phyloP scores from a whole-genome alignment of 2,329 filamentous ascomycete genomes.

The Fusarium nurragi region DNA sequence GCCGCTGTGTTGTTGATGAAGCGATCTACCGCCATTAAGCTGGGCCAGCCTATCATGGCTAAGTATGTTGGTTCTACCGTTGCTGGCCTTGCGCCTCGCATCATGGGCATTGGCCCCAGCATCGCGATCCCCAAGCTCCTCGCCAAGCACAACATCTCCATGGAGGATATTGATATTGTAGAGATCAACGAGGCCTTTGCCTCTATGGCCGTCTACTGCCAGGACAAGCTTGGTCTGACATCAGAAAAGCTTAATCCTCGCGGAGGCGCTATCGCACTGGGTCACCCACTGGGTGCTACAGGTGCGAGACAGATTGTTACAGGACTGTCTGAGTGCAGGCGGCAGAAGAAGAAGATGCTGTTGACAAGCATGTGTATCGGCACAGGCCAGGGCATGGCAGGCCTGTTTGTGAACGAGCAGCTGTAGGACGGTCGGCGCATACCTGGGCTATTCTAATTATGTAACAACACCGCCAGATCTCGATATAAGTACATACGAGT shows the following conservation, averaged over 20 bases:
- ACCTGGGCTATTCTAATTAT: slow-evolving; percentile 24
- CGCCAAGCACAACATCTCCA: slow-evolving; percentile 76
- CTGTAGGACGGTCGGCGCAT: slow-evolving; percentile 20
- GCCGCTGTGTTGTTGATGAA: slow-evolving; percentile 94
- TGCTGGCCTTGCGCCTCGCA: slow-evolving; percentile 86
- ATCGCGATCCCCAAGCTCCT: slow-evolving; percentile 85
- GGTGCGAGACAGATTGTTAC: slow-evolving; percentile 87
- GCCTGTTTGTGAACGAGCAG: slow-evolving; percentile 70
- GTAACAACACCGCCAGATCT: slow-evolving; percentile 32
- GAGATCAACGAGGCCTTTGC: slow-evolving; percentile 99
- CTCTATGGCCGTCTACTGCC: slow-evolving; percentile 96
- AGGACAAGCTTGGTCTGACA: slow-evolving; percentile 75
- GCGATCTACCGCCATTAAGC: slow-evolving; percentile 84
- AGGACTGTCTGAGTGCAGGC: slow-evolving; percentile 83
- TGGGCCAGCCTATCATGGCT: slow-evolving; percentile 90
- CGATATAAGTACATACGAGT: slow-evolving; percentile 10
- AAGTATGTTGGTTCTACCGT: slow-evolving; percentile 95
- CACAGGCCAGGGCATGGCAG: slow-evolving; percentile 75
- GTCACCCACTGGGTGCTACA: slow-evolving; percentile 83
- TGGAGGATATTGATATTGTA: slow-evolving; percentile 87
- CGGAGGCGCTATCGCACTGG: slow-evolving; percentile 84
- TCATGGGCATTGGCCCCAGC: slow-evolving; percentile 94
- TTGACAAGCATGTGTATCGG: slow-evolving; percentile 91
- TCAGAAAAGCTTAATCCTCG: slow-evolving; percentile 82
- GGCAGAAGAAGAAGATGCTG: slow-evolving; percentile 88